phyloP scores from a whole-genome alignment of 768 basidiomycete species.

The Russula virescens region DNA sequence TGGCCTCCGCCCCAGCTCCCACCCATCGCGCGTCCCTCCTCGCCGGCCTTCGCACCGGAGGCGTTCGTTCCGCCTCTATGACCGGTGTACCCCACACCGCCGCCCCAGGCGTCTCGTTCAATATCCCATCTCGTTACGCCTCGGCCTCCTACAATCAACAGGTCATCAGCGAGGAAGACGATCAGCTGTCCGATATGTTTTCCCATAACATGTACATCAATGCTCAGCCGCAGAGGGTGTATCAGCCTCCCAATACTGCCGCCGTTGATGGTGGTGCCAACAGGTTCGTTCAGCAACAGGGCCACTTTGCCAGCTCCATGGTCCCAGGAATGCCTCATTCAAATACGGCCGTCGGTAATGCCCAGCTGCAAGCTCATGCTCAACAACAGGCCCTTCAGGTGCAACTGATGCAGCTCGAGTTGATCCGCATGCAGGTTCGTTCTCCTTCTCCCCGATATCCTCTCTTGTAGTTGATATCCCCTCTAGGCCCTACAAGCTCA shows the following conservation, averaged over 20 bases:
- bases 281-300: conserved; percentile 58
- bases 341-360: conserved; percentile 36
- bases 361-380: conserved; percentile 41
- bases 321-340: conserved; percentile 48
- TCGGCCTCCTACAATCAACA: conserved; percentile 39
- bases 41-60: conserved; percentile 83
- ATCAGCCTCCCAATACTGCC: conserved; percentile 59
- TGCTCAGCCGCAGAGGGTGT: conserved; percentile 31
- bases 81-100: conserved; percentile 59
- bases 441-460: conserved; percentile 5
- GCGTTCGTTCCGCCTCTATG: conserved; percentile 65
- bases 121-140: conserved; percentile 48
- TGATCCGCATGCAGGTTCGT: conserved; percentile 72
- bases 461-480: conserved; percentile 18
- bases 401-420: conserved; percentile 82
- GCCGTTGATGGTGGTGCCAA: conserved; percentile 65
- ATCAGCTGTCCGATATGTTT: conserved; percentile 55
- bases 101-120: conserved; percentile 57
- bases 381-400: conserved; percentile 68
- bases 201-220: conserved; percentile 48
- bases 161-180: conserved; percentile 50
- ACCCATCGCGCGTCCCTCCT: conserved; percentile 77
- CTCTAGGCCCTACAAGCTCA: conserved; percentile 63
- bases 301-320: conserved; percentile 40
- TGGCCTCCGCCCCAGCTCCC: conserved; percentile 40